Evolutionary conservation across 192 early-diverging fungal species (phyloP), one percentile per base, ranked within the genome.

Genomic region (Rhizophagus clarus): DNA sequence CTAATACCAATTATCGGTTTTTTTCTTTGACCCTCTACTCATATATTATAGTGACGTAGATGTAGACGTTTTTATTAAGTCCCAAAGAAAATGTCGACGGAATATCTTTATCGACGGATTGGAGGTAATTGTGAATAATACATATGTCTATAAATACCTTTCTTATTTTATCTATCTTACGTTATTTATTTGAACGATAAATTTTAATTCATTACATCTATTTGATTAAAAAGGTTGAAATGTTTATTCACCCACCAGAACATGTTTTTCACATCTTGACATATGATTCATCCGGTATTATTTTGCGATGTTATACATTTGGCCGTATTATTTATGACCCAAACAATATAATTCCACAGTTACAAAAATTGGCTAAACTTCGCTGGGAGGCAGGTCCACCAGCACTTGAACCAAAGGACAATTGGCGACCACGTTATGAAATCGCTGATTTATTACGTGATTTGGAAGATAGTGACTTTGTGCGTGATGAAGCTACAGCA

Each of bases 391-490:
- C 31, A 26, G 75, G 61, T 12, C 74, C 61, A n/a, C 61, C 61
- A 14, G 61, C 34, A 64, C 29, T 64, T 14, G 75, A 76, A 4
- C 61, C 31, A 40, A 76, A 76, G 24, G 61, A 76, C 15, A 26
- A 28, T 32, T 76, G 61, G 61, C 7, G 37, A 64, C 37, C 61
- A 64, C 31, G 61, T 17, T 76, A 76, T 64, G 61, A 76, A 49
- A 76, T 76, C 20, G 61, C 75, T 6, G 61, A 76, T 76, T 64
- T 76, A 61, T 45, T 76, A 42, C 31, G 75, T 32, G 75, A 76
- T 63, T 49, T 76, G 1, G 61, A 76, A 63, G 61, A 76, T 42
- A 63, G 17, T 42, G 40, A 64, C 26, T 76, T 40, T 40, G 37
- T 64, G 20, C 14, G 32, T 42, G 37, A 76, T 64, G 75, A 76